phyloP scores from a whole-genome alignment of 2,329 filamentous ascomycete genomes.

The Aspergillus sp. region DNA sequence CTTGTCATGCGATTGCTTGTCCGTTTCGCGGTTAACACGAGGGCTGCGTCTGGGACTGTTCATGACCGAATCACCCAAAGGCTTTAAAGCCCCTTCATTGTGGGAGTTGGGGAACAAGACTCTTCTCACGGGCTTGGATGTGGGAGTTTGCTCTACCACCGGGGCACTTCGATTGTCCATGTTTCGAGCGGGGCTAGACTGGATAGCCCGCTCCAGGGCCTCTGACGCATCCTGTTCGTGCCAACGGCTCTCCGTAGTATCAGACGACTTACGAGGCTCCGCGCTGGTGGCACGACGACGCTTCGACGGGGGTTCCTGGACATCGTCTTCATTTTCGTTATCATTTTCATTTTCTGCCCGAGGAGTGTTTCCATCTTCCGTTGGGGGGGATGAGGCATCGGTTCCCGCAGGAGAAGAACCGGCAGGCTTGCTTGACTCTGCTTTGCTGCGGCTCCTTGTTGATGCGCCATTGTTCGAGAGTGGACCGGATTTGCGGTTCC shows the following conservation, averaged over 20 bases:
- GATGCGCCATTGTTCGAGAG: conserved; percentile 27
- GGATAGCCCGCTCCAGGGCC: conserved; percentile 51
- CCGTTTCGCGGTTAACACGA: conserved; percentile 29
- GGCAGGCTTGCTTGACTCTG: conserved; percentile 21
- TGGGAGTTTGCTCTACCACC: conserved; percentile 45
- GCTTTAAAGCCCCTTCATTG: conserved; percentile 31
- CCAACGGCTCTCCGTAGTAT: conserved; percentile 28
- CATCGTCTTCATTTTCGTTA: conserved; percentile 24
- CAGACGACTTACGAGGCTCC: conserved; percentile 37
- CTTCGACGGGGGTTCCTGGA: conserved; percentile 29
- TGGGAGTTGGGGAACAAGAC: conserved; percentile 39
- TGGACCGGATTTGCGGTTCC: conserved; percentile 23
- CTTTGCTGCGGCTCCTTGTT: conserved; percentile 27
- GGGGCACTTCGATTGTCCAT: conserved; percentile 38
- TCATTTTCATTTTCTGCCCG: conserved; percentile 24
- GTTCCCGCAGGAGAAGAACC: conserved; percentile 36
- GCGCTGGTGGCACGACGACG: conserved; percentile 45
- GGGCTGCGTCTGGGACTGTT: conserved; percentile 48
- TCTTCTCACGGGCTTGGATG: conserved; percentile 50
- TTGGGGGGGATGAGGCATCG: conserved; percentile 32
- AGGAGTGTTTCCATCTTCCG: conserved; percentile 31
- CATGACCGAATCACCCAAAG: conserved; percentile 28
- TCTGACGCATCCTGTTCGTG: conserved; percentile 37
- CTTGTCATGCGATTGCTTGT: conserved; percentile 47
- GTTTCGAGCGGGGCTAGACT: conserved; percentile 57